Evolutionary conservation across 257 asterid genomes (phyloP), one percentile per base, ranked within the genome.

Genomic region (Solanum virginianum): DNA sequence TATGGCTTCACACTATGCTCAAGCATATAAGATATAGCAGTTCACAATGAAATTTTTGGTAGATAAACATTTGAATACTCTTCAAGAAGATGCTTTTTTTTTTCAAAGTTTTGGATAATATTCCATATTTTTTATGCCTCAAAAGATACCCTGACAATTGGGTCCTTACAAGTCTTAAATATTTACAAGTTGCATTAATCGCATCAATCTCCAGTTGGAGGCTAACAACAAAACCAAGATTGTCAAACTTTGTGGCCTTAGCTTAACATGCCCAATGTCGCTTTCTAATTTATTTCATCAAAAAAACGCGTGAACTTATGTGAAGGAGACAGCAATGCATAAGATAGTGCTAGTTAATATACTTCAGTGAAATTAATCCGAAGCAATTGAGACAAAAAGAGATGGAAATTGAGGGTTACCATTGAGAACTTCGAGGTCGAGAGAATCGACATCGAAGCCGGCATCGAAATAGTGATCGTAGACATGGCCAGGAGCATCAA

Each of bases 401-500:
- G 59, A 55, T 11, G 32, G 72, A 32, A 14, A 49, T 16, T 17
- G 49, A 55, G 17, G 17, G 17, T n/a, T 90, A 96, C 98, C 98
- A 86, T 97, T 97, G 29, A 95, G 94, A 72, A 94, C 97, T 45
- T 92, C 92, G 82, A 97, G 99, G 93, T 97, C 98, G 41, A 95
- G 96, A 83, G 99, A 91, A 80, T 97, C 98, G 29, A 95, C 97
- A 62, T 97, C 99, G 45, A 97, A 97, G 8, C 99, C 99, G 14
- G 97, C 97, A 84, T 95, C 98, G 55, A 89, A 94, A 81, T 97
- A 97, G 87, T 90, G 94, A 85, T 95, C 98, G 82, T 72, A 92
- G 8, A 94, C 97, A 86, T 97, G 99, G 0, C 98, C 99, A 7
- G 99, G 98, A 7, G 99, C 93, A 85, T 97, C 99, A 56, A 95